Evolutionary conservation across 331 rosid species (phyloP).

Genomic region (Acacia pycnantha): DNA sequence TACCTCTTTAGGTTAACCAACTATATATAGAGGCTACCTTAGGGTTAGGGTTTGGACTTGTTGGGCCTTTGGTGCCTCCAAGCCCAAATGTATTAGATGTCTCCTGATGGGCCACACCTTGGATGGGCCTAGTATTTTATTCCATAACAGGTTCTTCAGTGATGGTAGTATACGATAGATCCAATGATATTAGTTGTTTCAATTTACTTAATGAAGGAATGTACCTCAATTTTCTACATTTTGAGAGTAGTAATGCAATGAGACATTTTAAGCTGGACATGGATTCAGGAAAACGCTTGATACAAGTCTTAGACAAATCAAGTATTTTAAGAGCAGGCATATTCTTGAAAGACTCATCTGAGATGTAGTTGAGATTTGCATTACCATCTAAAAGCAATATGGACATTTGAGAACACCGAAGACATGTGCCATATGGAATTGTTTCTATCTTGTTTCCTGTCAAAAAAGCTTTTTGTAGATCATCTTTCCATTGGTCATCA

Average conservation of each 20-base stretch:
- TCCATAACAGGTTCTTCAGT: slow-evolving; percentile 1
- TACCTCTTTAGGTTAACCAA: no score
- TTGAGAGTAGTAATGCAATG: not conserved
- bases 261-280: not conserved
- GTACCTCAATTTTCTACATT: not conserved
- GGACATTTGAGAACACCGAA: no score
- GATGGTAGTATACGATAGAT: not conserved
- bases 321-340: not conserved
- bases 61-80: no score
- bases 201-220: not conserved
- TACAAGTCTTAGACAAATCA: not conserved
- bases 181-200: not conserved
- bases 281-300: not conserved
- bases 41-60: no score
- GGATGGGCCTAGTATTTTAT: no score
- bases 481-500: not conserved
- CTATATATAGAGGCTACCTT: no score
- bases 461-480: not conserved
- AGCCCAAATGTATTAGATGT: no score
- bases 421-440: no score
- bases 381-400: no score
- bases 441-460: not conserved
- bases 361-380: no score
- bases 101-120: no score
- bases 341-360: not conserved